Evolutionary conservation across 345 rosid species (phyloP), one percentile per base, ranked within the genome.

Genomic region (Sisymbrium irio): DNA sequence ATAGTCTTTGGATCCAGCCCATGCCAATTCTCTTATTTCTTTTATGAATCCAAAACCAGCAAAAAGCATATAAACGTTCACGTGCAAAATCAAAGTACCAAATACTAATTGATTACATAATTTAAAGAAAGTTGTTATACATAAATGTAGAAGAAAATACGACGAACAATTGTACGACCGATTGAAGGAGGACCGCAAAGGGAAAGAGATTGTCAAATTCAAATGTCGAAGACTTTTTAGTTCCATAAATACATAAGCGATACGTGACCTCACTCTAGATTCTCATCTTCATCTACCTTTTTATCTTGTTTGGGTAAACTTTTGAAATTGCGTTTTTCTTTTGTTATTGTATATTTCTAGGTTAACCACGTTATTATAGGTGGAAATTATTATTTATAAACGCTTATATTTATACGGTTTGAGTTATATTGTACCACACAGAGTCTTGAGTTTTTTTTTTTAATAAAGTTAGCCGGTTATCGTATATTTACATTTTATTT

Each of bases 241-340:
- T 74, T 66, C 60, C 72, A 30, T 46, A 74, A 56, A 35, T 47
- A 65, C 3, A 45, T 27, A 65, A 65, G 40, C 45, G 50, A 65
- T 65, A 36, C 50, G 42, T 74, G 77, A 74, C 72, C 60, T 74
- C 78, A 74, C 60, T 46, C 60, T 47, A 65, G 61, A 74, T 65
- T 74, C 72, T 65, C 78, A 65, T 65, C 77, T 46, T 27, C 39
- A 32, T 64, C 47, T 20, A 6, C n/a, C 7, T 56, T 58, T 65
- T 14, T 3, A 20, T 11, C 65, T 44, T 65, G 65, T 55, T 40
- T 44, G 0, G 53, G 66, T 42, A 53, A 19, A 62, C 17, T 39
- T 73, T 42, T 51, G 4, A 19, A 59, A 36, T 25, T 3, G n/a
- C 9, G 3, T 15, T 44, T 69, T 35, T 12, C 4, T 20, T 33